Conservation (phyloP, 2,329 filamentous ascomycete genomes). For the Corynespora cassiicola region DNA sequence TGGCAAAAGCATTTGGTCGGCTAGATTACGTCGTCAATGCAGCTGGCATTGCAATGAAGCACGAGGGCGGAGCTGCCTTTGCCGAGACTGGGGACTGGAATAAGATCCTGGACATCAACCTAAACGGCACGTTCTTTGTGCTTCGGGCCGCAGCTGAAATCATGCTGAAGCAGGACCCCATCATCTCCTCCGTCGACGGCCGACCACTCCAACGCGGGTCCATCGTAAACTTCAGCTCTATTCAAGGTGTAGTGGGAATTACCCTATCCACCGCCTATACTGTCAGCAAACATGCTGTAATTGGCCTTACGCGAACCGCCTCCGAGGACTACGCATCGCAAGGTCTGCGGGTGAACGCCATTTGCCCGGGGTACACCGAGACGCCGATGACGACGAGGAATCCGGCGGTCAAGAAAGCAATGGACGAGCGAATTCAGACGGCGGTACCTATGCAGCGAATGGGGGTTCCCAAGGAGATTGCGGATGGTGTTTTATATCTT, state of each 20-base stretch:
- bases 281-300: conserved; percentile 50
- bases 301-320: conserved; percentile 51
- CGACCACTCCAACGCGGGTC: conserved; percentile 34
- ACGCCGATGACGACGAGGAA: conserved; percentile 28
- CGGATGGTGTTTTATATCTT: conserved; percentile 34
- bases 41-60: conserved; percentile 49
- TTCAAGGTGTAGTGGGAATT: conserved; percentile 49
- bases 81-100: conserved; percentile 48
- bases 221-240: conserved; percentile 49
- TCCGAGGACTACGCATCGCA: conserved; percentile 52
- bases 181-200: conserved; percentile 45
- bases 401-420: conserved; percentile 25
- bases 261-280: conserved; percentile 44
- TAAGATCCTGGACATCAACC: conserved; percentile 50
- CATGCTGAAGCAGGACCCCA: conserved; percentile 54
- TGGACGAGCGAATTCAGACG: conserved; percentile 27
- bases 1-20: conserved; percentile 40
- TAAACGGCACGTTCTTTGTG: conserved; percentile 53
- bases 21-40: conserved; percentile 53
- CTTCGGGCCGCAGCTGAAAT: conserved; percentile 48
- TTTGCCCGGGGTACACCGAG: conserved; percentile 34
- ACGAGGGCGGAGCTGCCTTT: conserved; percentile 46
- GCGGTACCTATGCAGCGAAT: conserved; percentile 32
- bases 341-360: conserved; percentile 49
- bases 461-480: conserved; percentile 29